These are phyloP conservation scores for Triglochin maritima DNA, from an alignment of 106 monocot species.

Conservation along the genomic window DNA sequence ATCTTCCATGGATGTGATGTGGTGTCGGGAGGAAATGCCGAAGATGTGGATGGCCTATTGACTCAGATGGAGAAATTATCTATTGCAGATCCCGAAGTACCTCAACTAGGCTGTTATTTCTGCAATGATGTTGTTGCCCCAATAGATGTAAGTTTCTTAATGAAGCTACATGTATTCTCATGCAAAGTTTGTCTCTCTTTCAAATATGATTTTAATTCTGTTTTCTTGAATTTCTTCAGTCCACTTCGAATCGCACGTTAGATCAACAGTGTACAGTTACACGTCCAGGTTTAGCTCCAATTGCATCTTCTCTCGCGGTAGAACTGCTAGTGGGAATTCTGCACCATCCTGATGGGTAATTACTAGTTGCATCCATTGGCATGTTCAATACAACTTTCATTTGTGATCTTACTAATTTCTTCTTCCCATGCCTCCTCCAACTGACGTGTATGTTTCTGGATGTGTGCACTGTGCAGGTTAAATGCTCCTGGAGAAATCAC, in stretches of 20 bases:
- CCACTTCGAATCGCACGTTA: constrained; percentile 83
- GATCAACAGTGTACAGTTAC: constrained; percentile 99
- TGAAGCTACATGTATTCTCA: neutral
- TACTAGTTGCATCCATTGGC: neutral
- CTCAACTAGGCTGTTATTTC: constrained; percentile 84
- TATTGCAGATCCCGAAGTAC: constrained; percentile 12
- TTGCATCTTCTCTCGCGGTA: constrained; percentile 25
- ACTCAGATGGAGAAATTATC: constrained; percentile 24
- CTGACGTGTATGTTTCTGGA: too few relatives aligned
- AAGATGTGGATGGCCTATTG: constrained; percentile 9
- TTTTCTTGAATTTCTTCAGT: constrained; percentile 35
- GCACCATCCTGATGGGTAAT: constrained; percentile 80
- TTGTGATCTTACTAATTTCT: neutral
- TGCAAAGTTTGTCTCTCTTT: neutral
- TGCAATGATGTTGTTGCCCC: constrained; percentile 99
- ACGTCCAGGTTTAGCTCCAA: constrained; percentile 81
- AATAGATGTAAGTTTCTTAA: constrained; percentile 53
- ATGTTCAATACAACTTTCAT: too few relatives aligned
- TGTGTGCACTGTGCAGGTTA: constrained; percentile 39
- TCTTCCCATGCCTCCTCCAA: neutral
- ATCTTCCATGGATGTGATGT: neutral
- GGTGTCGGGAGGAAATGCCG: constrained; percentile 1
- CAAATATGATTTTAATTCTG: neutral
- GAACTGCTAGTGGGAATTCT: constrained; percentile 78
- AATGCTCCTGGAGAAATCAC: constrained; percentile 74